Evolutionary conservation across 192 early-diverging fungal species (phyloP), one percentile per base, ranked within the genome.

Genomic region (Coemansia sp.): DNA sequence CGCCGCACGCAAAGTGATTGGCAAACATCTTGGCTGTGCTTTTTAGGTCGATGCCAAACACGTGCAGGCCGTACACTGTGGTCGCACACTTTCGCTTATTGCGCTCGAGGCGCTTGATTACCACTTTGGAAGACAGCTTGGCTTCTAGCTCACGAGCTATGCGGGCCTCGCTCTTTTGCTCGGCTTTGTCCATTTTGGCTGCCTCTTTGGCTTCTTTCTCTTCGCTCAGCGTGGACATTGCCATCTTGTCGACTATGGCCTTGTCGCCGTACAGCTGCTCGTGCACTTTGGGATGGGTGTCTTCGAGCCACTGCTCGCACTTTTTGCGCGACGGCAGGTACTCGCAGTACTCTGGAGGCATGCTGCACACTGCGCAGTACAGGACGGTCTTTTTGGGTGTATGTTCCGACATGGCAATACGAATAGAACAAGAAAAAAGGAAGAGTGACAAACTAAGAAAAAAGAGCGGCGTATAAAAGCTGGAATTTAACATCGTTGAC

Each of bases 1-100:
- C 87, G 38, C 96, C 95, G 73, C 90, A 92, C 14, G 97, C 97
- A 82, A 96, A 99, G 73, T 93, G 92, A 62, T 84, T 92, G 42
- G 96, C 93, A 84, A 99, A 95, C 63, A 87, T 67, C 81, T 99
- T 99, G 60, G 97, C 92, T 1, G 94, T 94, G 74, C 94, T 95
- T 67, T 98, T 99, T 56, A 99, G 79, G 63, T 99, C 97, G 36
- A 99, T 88, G 57, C 87, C 93, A 86, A 95, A 98, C 38, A 94
- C 61, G 86, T 67, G 79, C 97, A 98, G 60, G 97, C 92, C 3
- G 94, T 94, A 73, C 94, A 95, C 68, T 18, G 52, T 31, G 11
- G 92, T 96, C 14, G 96, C 89, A 69, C 88, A 88, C 83, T 98
- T 99, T 82, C 91, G 85, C 80, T 93, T 95, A 60, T 89, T 96